A percentile compares a stretch with the other conserved stretches of the same genome.
These are phyloP conservation scores for Mixia osmundae DNA, from an alignment of 1,284 basidiomycete genomes.

Conservation along the genomic window DNA sequence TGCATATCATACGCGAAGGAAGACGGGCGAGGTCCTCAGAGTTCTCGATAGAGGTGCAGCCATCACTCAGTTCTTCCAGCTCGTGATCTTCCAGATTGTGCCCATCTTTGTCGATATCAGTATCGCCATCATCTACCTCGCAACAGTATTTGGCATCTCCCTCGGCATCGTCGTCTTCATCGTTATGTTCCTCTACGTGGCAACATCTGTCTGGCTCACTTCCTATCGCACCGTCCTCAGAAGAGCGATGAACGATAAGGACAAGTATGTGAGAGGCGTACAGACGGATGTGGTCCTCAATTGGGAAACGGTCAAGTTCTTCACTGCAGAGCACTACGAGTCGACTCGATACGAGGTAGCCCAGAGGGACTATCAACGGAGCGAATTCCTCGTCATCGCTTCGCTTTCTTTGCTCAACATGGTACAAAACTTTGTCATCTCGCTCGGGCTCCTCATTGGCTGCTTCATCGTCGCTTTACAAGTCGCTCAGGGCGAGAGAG, in stretches of 20 bases:
- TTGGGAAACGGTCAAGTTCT: constrained; percentile 47
- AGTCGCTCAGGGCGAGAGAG: constrained; percentile 29
- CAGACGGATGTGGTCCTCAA: constrained; percentile 47
- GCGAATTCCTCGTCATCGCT: constrained; percentile 52
- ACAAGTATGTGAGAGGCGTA: constrained; percentile 42
- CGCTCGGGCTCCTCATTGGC: constrained; percentile 48
- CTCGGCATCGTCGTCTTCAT: constrained; percentile 44
- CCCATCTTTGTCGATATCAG: constrained; percentile 36
- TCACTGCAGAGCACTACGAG: constrained; percentile 58
- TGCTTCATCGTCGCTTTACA: constrained; percentile 46
- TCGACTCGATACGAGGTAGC: constrained; percentile 45
- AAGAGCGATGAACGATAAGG: constrained; percentile 50
- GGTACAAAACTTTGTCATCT: constrained; percentile 50
- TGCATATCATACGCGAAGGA: constrained; percentile 53
- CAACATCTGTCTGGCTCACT: constrained; percentile 30
- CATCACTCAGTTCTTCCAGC: constrained; percentile 14
- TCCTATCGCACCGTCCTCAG: constrained; percentile 23
- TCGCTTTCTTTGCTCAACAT: constrained; percentile 33
- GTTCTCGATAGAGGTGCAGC: constrained; percentile 37
- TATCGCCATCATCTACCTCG: constrained; percentile 20
- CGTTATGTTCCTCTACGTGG: constrained; percentile 51
- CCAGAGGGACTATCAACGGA: constrained; percentile 44
- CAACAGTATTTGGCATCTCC: constrained; percentile 11
- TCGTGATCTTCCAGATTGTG: constrained; percentile 46
- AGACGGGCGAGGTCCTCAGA: constrained; percentile 41